A percentile compares a stretch with the other conserved stretches of the same genome.
These are phyloP conservation scores for Cryptosporidium meleagridis DNA, from an alignment of 169 alveolate species.

Conservation along the genomic window DNA sequence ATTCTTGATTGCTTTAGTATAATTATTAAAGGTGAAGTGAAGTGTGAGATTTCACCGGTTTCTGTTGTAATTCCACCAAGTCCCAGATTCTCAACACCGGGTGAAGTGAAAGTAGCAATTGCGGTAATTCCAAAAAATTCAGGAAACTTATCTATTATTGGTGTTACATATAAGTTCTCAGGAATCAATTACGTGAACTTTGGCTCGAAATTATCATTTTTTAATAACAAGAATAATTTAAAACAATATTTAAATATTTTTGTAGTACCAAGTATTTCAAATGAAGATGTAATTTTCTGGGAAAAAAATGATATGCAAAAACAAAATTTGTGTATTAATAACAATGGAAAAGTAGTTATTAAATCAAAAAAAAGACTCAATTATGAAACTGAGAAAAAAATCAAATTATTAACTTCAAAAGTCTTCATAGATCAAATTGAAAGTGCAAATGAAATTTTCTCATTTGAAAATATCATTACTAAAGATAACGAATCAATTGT, in stretches of 20 bases:
- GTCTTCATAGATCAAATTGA: slow-evolving; percentile 12
- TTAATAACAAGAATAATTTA: slow-evolving; percentile 11
- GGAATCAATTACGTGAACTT: slow-evolving; percentile 37
- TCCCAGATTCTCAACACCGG: slow-evolving; percentile 48
- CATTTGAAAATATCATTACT: background rate
- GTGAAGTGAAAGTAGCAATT: slow-evolving; percentile 68
- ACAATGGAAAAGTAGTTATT: slow-evolving; percentile 18
- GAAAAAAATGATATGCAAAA: background rate
- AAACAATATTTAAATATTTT: slow-evolving; percentile 17
- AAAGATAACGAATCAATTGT: background rate
- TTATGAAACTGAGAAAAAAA: background rate
- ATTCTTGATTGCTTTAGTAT: slow-evolving; percentile 48
- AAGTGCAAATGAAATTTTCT: background rate
- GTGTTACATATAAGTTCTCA: slow-evolving; percentile 62
- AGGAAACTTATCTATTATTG: slow-evolving; percentile 32
- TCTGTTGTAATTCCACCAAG: slow-evolving; percentile 67
- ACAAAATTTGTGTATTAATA: background rate
- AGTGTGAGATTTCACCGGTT: slow-evolving; percentile 58
- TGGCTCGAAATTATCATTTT: slow-evolving; percentile 12
- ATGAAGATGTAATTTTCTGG: background rate
- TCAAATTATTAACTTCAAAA: slow-evolving; percentile 7
- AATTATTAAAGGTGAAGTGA: slow-evolving; percentile 47
- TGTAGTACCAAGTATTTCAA: slow-evolving; percentile 23
- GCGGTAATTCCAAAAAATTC: slow-evolving; percentile 37
- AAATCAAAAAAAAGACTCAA: slow-evolving; percentile 1